Conservation (phyloP, 257 asterid genomes). For the Cynanchum wilfordii region DNA sequence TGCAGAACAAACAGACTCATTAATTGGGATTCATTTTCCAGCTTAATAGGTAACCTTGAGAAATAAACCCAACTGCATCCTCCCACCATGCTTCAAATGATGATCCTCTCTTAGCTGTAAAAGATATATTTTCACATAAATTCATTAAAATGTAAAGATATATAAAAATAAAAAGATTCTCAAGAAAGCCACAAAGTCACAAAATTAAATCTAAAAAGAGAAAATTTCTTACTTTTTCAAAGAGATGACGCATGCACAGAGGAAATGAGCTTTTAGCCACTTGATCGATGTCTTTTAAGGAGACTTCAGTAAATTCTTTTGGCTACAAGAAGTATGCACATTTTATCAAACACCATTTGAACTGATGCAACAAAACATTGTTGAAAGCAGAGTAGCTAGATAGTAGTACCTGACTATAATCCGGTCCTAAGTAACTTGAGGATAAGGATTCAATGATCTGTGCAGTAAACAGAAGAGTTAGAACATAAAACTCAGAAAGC, state of each 20-base stretch:
- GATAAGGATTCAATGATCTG: conserved; percentile 91
- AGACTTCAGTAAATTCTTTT: conserved; percentile 54
- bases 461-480: conserved; percentile 27
- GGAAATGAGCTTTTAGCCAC: conserved; percentile 89
- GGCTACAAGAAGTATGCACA: conserved; percentile 49
- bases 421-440: conserved; percentile 86
- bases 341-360: conserved; percentile 25
- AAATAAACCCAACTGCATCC: conserved; percentile 92
- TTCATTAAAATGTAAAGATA: neutral
- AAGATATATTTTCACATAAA: neutral
- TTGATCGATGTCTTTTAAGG: conserved; percentile 83
- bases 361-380: conserved; percentile 7
- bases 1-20: neutral
- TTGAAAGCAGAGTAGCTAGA: conserved; percentile 12
- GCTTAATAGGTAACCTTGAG: conserved; percentile 57
- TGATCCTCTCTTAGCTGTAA: conserved; percentile 93
- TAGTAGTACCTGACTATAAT: conserved; percentile 84
- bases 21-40: neutral
- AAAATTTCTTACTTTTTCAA: conserved; percentile 60
- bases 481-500: conserved; percentile 19
- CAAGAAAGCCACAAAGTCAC: neutral
- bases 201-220: neutral
- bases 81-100: conserved; percentile 97
- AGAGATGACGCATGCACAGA: conserved; percentile 95
- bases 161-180: neutral